Base-by-base conservation (phyloP, 2,329 filamentous ascomycete species). In the Xylaria hypoxylon region DNA sequence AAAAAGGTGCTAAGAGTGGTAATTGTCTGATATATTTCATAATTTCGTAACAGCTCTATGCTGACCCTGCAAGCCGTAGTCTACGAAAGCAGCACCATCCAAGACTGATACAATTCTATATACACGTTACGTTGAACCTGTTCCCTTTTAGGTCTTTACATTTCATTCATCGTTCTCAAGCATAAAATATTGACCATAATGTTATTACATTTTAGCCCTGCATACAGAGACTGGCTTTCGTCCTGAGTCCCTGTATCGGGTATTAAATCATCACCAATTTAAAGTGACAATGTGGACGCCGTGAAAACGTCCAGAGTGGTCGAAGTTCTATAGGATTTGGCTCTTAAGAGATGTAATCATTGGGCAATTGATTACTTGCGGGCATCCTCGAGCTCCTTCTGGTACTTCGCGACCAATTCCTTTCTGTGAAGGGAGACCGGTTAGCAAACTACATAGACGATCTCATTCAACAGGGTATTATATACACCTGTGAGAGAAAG, bases 391-490 rank as follows among this genome's bases (percentile, higher is more conserved):
- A 87, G 79, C 78, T 89, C 86, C 71, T 86, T 85, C 77, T 87
- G 76, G 77, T 89, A 83, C 78, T 87, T 87, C 73, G 85, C 85
- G 42, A 88, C 71, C 62, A 89, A 79, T 72, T 89, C 86, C 78
- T 86, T 89, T 75, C 86, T 88, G 64, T 60, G 73, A 40, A 26
- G 60, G 40, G 26, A 22, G 45, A 73, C 79, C 67, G 79, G 77
- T 48, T 65, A 68, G 57, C 22, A 47, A 60, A 61, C 28, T 15
- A 52, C 19, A 1, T 22, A 19, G 8, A 53, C 10, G 4, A 8
- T 10, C n/a, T 48, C 38, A 24, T 63, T 75, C 38, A 69, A 55
- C 40, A 19, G 6, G 45, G 15, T 22, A 64, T 10, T 11, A 50
- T 0, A 62, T 2, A 17, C 2, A 5, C n/a, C 24, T 17, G 15